These are phyloP conservation scores for Cordyceps farinosa DNA, from an alignment of 2,329 filamentous ascomycete species.

Conservation along the genomic window DNA sequence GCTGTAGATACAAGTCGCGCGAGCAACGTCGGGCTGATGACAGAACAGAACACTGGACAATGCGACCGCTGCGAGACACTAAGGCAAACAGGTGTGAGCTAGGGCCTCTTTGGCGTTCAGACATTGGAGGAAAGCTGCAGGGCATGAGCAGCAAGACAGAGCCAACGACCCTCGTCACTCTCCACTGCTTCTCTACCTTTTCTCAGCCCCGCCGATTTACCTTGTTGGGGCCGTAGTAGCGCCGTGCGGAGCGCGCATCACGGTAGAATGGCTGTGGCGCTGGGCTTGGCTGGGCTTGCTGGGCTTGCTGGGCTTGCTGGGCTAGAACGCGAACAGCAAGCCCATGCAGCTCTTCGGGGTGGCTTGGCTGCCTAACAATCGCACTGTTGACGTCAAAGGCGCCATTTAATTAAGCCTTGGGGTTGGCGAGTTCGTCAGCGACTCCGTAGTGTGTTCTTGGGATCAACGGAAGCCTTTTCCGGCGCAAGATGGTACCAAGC, in stretches of 20 bases:
- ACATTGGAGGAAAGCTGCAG: background rate
- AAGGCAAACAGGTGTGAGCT: background rate
- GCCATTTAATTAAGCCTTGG: constrained; percentile 3
- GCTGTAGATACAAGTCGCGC: background rate
- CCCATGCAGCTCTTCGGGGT: background rate
- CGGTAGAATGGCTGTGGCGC: background rate
- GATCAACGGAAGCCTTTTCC: background rate
- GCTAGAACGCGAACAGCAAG: background rate
- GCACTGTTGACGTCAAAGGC: constrained; percentile 13
- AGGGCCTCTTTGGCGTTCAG: background rate
- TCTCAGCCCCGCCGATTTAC: constrained; percentile 10
- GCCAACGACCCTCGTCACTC: background rate
- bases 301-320: background rate
- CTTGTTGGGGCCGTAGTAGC: constrained; percentile 16
- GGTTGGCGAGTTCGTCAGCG: background rate
- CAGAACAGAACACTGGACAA: background rate
- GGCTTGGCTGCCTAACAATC: background rate
- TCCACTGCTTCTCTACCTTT: constrained; percentile 10
- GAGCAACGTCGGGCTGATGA: background rate
- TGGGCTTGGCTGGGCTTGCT: background rate
- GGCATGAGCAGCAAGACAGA: background rate
- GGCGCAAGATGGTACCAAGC: background rate
- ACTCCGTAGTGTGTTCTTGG: background rate
- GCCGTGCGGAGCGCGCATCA: constrained; percentile 7
- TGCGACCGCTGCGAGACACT: background rate